phyloP scores from a whole-genome alignment of 352 stramenopile genomes.

The Phytophthora brassicae region DNA sequence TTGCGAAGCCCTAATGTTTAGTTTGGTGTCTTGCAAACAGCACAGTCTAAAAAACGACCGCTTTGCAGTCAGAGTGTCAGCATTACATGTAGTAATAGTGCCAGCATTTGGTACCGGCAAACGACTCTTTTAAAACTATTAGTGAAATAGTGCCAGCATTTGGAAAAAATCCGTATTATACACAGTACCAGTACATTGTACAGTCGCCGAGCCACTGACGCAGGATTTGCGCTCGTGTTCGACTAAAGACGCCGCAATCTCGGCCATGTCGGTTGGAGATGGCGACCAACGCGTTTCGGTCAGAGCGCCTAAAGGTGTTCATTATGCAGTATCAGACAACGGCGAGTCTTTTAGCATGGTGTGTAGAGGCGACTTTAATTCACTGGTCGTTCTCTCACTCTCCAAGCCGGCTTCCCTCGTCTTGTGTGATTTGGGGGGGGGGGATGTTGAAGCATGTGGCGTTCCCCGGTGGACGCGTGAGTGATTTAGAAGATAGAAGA shows the following conservation, averaged over 20 bases:
- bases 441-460: constrained; percentile 22
- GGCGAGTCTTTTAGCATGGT: too few relatives aligned
- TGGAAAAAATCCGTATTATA: too few relatives aligned
- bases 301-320: background rate
- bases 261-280: background rate
- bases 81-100: too few relatives aligned
- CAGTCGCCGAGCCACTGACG: constrained; percentile 12
- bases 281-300: too few relatives aligned
- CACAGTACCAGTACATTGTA: constrained; percentile 11
- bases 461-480: constrained; percentile 3
- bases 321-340: constrained; percentile 15
- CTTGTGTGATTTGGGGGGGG: constrained; percentile 21
- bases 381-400: constrained; percentile 27
- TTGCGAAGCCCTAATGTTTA: too few relatives aligned
- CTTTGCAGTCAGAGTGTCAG: too few relatives aligned
- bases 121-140: too few relatives aligned
- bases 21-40: too few relatives aligned
- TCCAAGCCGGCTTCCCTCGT: constrained; percentile 33
- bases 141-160: too few relatives aligned
- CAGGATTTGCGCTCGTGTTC: constrained; percentile 20
- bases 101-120: too few relatives aligned
- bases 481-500: constrained; percentile 26
- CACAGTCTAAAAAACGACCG: too few relatives aligned
- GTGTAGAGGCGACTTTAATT: background rate
- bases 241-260: constrained; percentile 14